Conservation (phyloP, 345 rosid species). For the Euphorbia tirucalli region DNA sequence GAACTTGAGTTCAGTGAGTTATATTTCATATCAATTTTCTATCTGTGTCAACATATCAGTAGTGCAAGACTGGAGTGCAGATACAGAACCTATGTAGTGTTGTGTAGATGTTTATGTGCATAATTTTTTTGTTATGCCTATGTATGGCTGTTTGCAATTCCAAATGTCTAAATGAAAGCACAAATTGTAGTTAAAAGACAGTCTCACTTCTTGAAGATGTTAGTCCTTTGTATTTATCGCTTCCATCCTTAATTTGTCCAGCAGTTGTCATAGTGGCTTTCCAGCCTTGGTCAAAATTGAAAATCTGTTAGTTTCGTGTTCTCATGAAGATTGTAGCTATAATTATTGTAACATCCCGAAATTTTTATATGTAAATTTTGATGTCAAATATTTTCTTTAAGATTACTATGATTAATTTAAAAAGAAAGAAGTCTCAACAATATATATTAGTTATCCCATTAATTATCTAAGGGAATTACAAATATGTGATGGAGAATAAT, state of each 20-base stretch:
- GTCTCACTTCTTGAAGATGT: neutral
- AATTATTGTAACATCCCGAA: no score
- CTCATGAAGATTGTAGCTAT: neutral
- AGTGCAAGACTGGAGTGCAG: neutral
- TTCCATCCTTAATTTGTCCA: neutral
- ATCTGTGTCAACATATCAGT: neutral
- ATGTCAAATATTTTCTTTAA: no score
- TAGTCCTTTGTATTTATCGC: neutral
- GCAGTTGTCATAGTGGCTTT: neutral
- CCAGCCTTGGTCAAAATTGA: neutral
- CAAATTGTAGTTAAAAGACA: neutral
- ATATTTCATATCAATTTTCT: neutral
- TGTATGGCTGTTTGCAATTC: neutral
- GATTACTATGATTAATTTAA: no score
- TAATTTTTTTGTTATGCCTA: neutral
- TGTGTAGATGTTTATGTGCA: neutral
- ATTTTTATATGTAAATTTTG: no score
- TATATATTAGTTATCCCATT: no score
- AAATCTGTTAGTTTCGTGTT: neutral
- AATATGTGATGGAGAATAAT: no score
- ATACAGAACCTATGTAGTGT: neutral
- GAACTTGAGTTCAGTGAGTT: neutral
- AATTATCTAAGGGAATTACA: no score
- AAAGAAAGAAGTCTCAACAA: no score
- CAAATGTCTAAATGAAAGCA: neutral